Conservation (phyloP, 768 basidiomycete species). For the Trametes punicea region DNA sequence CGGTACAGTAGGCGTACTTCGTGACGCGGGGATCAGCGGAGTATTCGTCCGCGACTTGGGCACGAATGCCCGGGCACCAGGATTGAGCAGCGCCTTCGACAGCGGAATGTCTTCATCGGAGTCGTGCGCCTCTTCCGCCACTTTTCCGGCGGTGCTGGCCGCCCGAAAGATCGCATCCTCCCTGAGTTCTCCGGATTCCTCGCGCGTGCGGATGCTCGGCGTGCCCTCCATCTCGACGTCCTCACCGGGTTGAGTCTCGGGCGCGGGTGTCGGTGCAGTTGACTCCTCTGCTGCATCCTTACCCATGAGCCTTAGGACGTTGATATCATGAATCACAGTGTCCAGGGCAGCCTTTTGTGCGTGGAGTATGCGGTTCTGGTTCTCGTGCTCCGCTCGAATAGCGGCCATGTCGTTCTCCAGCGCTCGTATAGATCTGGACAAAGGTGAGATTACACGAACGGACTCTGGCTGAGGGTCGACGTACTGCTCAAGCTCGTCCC, state of each 20-base stretch:
- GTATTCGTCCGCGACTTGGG: slow-evolving; percentile 31
- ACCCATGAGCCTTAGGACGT: slow-evolving; percentile 60
- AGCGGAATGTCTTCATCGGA: slow-evolving; percentile 35
- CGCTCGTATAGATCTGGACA: slow-evolving; percentile 55
- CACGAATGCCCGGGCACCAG: slow-evolving; percentile 32
- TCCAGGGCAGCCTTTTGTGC: slow-evolving; percentile 69
- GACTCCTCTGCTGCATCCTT: slow-evolving; percentile 49
- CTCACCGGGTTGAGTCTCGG: slow-evolving; percentile 33
- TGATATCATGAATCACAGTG: slow-evolving; percentile 58
- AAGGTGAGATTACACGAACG: not conserved
- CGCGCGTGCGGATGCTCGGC: slow-evolving; percentile 17
- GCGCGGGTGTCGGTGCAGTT: slow-evolving; percentile 46
- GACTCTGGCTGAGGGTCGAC: slow-evolving; percentile 27
- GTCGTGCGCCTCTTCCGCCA: slow-evolving; percentile 44
- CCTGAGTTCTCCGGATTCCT: slow-evolving; percentile 24
- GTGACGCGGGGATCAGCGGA: slow-evolving; percentile 19
- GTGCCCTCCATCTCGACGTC: slow-evolving; percentile 26
- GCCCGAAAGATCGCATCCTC: slow-evolving; percentile 20
- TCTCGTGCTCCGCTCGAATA: slow-evolving; percentile 71
- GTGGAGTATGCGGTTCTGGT: slow-evolving; percentile 61
- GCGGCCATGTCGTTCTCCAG: slow-evolving; percentile 78
- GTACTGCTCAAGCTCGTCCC: slow-evolving; percentile 75
- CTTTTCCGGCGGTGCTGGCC: slow-evolving; percentile 39
- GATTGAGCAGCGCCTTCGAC: slow-evolving; percentile 32
- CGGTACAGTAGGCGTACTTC: slow-evolving; percentile 12